Percentiles rank a stretch among this genome's conserved stretches.
Evolutionary conservation across 1,284 basidiomycete genomes (phyloP).

Genomic region (Puccinia triticina): DNA sequence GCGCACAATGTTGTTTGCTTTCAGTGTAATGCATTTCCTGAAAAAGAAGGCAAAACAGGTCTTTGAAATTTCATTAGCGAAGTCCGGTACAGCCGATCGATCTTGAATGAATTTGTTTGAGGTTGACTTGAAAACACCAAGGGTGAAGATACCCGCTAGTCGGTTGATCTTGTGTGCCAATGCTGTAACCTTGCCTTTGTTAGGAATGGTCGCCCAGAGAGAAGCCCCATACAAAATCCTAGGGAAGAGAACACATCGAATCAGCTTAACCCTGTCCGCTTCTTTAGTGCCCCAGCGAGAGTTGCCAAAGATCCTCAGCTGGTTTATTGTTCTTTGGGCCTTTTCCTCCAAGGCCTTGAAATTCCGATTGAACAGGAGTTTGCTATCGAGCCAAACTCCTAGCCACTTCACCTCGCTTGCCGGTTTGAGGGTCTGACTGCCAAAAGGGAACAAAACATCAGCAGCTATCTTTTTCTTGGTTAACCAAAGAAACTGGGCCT

Average conservation of each 20-base stretch:
- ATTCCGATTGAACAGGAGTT: neutral
- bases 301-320: neutral
- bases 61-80: neutral
- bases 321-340: neutral
- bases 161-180: neutral
- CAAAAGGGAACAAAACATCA: neutral
- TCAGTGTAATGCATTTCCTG: neutral
- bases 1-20: neutral
- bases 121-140: neutral
- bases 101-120: neutral
- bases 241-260: neutral
- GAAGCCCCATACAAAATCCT: neutral
- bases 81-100: neutral
- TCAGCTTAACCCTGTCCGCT: neutral
- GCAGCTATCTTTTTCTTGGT: too few species aligned
- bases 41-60: neutral
- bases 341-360: neutral
- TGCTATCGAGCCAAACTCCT: neutral
- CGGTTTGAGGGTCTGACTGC: too few species aligned
- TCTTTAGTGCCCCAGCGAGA: neutral
- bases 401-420: neutral
- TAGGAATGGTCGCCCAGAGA: neutral
- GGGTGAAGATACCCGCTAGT: neutral
- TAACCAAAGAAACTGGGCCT: slow-evolving; percentile 23
- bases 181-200: neutral